phyloP scores from a whole-genome alignment of 1,284 basidiomycete species.

The Phylloboletellus chloephorus region DNA sequence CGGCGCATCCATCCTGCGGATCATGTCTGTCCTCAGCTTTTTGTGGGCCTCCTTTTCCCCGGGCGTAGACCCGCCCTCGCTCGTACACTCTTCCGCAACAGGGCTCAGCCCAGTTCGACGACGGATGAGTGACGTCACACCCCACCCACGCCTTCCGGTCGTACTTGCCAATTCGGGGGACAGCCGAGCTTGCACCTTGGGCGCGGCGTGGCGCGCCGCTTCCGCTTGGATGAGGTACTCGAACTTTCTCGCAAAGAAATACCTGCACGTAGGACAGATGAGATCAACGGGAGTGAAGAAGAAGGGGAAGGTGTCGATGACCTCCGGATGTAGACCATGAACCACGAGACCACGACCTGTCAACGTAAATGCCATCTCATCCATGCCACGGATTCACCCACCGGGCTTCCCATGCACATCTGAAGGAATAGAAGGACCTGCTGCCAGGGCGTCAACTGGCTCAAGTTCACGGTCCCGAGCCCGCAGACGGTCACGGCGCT shows the following conservation, averaged over 20 bases:
- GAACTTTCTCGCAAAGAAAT: constrained; percentile 74
- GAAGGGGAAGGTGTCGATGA: constrained; percentile 26
- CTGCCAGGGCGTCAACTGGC: constrained; percentile 68
- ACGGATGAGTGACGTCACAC: constrained; percentile 33
- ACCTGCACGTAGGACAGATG: constrained; percentile 35
- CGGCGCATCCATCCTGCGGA: constrained; percentile 72
- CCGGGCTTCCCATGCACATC: constrained; percentile 69
- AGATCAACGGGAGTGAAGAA: constrained; percentile 4
- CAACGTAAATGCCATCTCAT: no score
- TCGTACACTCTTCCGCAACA: constrained; percentile 22
- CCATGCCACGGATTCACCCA: constrained; percentile 36
- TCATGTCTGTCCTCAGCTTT: constrained; percentile 75
- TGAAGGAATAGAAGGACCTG: constrained; percentile 69
- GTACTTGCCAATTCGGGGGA: constrained; percentile 13
- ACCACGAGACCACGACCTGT: constrained; percentile 65
- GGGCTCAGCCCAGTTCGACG: constrained; percentile 20
- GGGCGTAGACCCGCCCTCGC: constrained; percentile 14
- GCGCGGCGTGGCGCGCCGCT: constrained; percentile 27
- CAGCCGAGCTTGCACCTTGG: constrained; percentile 13
- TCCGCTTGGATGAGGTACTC: constrained; percentile 58
- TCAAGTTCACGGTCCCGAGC: constrained; percentile 69
- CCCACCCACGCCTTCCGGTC: constrained; percentile 25
- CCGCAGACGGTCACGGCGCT: constrained; percentile 80
- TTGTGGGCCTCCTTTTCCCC: constrained; percentile 23
- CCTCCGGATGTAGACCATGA: constrained; percentile 66